Conservation (phyloP, 345 rosid genomes). For the rapeseed (Brassica napus) region DNA sequence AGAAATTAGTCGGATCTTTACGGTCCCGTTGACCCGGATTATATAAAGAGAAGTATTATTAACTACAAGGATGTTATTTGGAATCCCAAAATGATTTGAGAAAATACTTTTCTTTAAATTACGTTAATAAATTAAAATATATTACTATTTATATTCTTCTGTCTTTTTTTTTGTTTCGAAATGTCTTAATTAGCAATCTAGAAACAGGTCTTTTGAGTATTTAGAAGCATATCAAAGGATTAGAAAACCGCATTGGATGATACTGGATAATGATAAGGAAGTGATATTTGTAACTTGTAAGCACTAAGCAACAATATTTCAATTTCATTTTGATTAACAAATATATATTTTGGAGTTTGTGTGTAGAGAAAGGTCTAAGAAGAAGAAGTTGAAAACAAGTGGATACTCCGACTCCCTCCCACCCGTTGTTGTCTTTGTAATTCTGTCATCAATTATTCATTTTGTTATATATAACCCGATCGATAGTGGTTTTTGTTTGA, state of each 20-base stretch:
- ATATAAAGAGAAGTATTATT: not conserved
- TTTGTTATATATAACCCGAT: not conserved
- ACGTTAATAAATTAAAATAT: not conserved
- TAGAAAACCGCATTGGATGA: not conserved
- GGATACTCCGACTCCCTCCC: slow-evolving; percentile 49
- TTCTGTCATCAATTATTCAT: slow-evolving; percentile 43
- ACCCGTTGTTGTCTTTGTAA: slow-evolving; percentile 48
- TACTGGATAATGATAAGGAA: not conserved
- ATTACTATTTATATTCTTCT: not conserved
- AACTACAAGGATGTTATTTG: not conserved
- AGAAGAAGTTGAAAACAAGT: slow-evolving; percentile 68
- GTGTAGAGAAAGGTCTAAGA: slow-evolving; percentile 33
- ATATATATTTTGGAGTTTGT: slow-evolving; percentile 25
- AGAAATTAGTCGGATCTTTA: not conserved
- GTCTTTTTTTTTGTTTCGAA: not conserved
- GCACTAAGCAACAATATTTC: not conserved
- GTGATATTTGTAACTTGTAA: not conserved
- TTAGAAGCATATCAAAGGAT: not conserved
- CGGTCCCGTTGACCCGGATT: not conserved
- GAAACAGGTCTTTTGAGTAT: not conserved
- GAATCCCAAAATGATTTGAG: not conserved
- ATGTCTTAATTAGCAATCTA: not conserved
- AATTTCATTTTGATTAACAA: not conserved
- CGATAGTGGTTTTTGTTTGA: slow-evolving; percentile 46
- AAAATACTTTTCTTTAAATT: not conserved